Conservation (phyloP, 345 rosid genomes). For the Eucalyptus regnans region DNA sequence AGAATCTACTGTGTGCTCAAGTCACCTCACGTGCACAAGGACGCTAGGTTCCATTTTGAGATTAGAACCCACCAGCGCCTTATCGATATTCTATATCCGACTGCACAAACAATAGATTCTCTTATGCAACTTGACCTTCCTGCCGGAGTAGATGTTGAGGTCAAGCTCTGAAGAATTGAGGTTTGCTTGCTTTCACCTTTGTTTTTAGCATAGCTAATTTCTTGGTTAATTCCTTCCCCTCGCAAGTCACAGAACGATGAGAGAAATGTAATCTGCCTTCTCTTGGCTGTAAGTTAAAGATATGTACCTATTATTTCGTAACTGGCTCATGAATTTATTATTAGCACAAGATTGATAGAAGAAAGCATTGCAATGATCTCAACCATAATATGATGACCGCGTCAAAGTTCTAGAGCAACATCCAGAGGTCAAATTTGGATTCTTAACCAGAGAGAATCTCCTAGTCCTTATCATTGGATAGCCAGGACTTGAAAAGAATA, state of each 20-base stretch:
- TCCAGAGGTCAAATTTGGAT: background rate
- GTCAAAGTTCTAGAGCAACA: background rate
- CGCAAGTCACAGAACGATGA: background rate
- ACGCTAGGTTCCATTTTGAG: slow-evolving; percentile 95
- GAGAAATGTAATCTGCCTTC: background rate
- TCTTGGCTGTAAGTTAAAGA: background rate
- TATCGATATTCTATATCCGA: slow-evolving; percentile 87
- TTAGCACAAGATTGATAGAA: background rate
- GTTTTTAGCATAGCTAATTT: slow-evolving; percentile 14
- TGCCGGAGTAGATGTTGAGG: slow-evolving; percentile 92
- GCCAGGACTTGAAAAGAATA: background rate
- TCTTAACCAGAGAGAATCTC: background rate
- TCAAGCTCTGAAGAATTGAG: slow-evolving; percentile 65
- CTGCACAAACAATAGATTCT: slow-evolving; percentile 96
- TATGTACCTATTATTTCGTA: background rate
- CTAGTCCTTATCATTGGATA: background rate
- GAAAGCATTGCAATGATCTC: background rate
- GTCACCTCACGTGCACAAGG: slow-evolving; percentile 99
- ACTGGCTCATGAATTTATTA: background rate
- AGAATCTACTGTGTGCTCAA: slow-evolving; percentile 87
- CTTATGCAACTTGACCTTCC: slow-evolving; percentile 98
- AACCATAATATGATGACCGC: background rate
- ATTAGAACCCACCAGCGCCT: slow-evolving; percentile 90
- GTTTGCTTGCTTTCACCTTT: slow-evolving; percentile 18
- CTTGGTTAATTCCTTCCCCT: background rate